Evolutionary conservation across 192 early-diverging fungal species (phyloP), one percentile per base, ranked within the genome.

Genomic region (Gryganskiella cystojenkinii): DNA sequence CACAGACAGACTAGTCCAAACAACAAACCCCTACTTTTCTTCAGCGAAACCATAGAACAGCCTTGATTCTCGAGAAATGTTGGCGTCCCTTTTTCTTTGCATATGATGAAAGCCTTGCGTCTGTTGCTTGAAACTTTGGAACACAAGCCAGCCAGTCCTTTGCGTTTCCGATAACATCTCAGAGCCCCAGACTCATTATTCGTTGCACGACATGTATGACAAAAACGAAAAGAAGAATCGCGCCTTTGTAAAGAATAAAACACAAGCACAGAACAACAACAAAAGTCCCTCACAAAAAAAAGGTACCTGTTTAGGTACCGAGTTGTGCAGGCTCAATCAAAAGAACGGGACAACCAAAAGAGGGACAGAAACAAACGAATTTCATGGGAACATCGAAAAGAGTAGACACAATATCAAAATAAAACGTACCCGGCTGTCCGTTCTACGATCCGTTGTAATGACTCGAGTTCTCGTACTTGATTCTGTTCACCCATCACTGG

Each of bases 401-500:
- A 43, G 2, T 22, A n/a, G n/a, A n/a, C n/a, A 53, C 40, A 35
- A 31, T 24, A 40, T n/a, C 50, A 15, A 7, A 25, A 3, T 8
- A 13, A n/a, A 31, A 56, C 74, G 53, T 78, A 78, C 74, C 74
- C 74, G 45, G 74, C 74, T 52, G 74, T 78, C 47, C 66, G 33
- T 30, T 78, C 74, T 17, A 78, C 74, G 44, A 78, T 78, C 11
- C 74, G 65, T 43, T 78, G 74, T 64, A 78, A 40, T 53, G 74
- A 78, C 42, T 78, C 66, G 47, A 78, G 56, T 57, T 78, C 74
- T 10, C 74, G 74, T 20, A 69, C 61, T 60, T 78, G 74, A 56
- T 78, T 69, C 54, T 78, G 65, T 27, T 78, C 74, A 25, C 65
- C 61, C 19, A 40, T 64, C 10, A 22, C 24, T 5, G 60, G n/a